Evolutionary conservation across 305 asterid species (phyloP).

Genomic region (Fraxinus nigra): DNA sequence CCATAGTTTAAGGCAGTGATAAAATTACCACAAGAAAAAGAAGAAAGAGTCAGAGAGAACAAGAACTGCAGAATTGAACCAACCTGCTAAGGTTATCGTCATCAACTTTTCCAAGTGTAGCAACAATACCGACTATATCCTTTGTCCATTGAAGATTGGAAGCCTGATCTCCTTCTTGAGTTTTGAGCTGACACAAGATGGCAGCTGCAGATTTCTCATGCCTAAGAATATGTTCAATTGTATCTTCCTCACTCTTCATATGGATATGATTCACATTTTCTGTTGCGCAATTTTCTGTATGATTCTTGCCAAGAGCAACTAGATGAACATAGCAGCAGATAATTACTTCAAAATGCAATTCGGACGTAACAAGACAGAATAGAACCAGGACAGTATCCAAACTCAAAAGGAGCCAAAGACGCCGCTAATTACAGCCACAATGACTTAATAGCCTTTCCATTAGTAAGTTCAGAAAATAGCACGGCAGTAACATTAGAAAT

Average conservation of each 20-base stretch:
- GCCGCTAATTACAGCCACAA: neutral
- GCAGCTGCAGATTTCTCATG: slow-evolving; percentile 66
- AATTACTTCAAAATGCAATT: neutral
- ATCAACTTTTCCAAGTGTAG: slow-evolving; percentile 65
- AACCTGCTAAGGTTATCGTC: slow-evolving; percentile 76
- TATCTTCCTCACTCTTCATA: slow-evolving; percentile 41
- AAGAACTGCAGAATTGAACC: slow-evolving; percentile 20
- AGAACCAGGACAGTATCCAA: slow-evolving; percentile 1
- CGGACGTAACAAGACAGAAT: neutral
- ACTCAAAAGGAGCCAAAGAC: neutral
- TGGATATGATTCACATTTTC: slow-evolving; percentile 33
- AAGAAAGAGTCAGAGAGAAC: neutral
- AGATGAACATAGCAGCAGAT: slow-evolving; percentile 10
- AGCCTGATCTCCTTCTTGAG: slow-evolving; percentile 36
- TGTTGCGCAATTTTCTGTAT: slow-evolving; percentile 25
- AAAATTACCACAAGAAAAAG: slow-evolving; percentile 10
- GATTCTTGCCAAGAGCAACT: slow-evolving; percentile 60
- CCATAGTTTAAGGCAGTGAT: neutral
- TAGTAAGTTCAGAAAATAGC: slow-evolving; percentile 14
- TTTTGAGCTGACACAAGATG: slow-evolving; percentile 41
- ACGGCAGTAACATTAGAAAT: neutral
- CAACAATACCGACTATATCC: slow-evolving; percentile 74
- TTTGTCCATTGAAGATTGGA: slow-evolving; percentile 41
- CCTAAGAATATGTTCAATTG: slow-evolving; percentile 41
- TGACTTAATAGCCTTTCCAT: neutral